Conservation (phyloP, 2,329 filamentous ascomycete genomes). For the Tolypocladium sp. region DNA sequence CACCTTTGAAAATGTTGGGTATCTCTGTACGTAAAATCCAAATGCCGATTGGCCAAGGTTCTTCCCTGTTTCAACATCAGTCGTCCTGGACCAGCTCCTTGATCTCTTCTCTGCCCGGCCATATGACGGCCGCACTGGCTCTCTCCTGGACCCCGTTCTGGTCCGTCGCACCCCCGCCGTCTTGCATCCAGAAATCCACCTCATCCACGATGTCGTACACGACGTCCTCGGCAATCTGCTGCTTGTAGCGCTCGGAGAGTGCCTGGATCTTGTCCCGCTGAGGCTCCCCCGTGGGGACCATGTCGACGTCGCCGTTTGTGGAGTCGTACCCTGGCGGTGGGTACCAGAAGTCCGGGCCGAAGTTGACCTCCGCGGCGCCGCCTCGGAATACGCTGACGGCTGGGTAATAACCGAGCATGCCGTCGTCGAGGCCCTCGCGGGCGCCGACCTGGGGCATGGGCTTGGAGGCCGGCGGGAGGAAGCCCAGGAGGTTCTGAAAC, state of each 20-base stretch:
- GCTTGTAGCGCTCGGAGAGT: constrained; percentile 71
- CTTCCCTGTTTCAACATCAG: constrained; percentile 14
- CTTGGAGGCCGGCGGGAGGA: constrained; percentile 81
- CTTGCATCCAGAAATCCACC: constrained; percentile 79
- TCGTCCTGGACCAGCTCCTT: constrained; percentile 59
- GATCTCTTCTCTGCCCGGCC: constrained; percentile 45
- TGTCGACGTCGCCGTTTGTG: constrained; percentile 37
- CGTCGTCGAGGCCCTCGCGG: constrained; percentile 83
- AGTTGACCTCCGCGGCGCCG: constrained; percentile 86
- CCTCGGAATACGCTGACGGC: constrained; percentile 87
- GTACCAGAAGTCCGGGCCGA: constrained; percentile 88
- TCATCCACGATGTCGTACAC: constrained; percentile 92
- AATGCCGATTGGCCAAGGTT: background rate
- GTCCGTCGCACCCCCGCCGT: constrained; percentile 44
- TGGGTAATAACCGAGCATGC: constrained; percentile 91
- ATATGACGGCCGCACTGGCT: constrained; percentile 32
- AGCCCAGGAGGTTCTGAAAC: constrained; percentile 80
- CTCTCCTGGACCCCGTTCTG: constrained; percentile 34
- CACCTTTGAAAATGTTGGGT: constrained; percentile 11
- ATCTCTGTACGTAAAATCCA: constrained; percentile 7
- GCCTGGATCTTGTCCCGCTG: constrained; percentile 37
- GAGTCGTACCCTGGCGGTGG: constrained; percentile 55
- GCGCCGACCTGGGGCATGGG: constrained; percentile 64
- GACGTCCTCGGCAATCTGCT: constrained; percentile 92
- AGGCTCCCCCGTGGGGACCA: constrained; percentile 21